Base-by-base conservation (phyloP, 805 yeast species). In the Myxozyma melibiosi region DNA sequence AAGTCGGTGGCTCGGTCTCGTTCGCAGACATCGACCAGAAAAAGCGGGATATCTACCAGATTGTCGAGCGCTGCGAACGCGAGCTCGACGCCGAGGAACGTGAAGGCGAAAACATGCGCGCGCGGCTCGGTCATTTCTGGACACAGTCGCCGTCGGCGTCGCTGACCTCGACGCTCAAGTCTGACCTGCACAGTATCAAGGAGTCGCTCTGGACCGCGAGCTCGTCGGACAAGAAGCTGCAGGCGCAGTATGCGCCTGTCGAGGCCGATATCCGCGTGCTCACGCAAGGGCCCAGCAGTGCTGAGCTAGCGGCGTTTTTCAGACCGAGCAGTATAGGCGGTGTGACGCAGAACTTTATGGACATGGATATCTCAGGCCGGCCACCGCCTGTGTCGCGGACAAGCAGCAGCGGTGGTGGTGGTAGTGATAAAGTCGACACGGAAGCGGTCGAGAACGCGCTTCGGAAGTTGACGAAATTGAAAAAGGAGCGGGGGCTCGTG, bases 401-500 rank as follows among this genome's bases (percentile, higher is more conserved):
- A 22, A 9, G 18, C 51, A 18, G 43, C 27, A 6, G 37, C 25
- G 66, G 31, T n/a, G n/a, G n/a, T n/a, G n/a, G n/a, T n/a, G n/a
- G n/a, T n/a, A n/a, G 40, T 8, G 8, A 7, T 16, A 30, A 30
- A 22, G 37, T 38, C 6, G 53, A 49, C 13, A 42, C 89, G 16
- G 74, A 75, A 9, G 69, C 71, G 22, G 75, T 89, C 2, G 88
- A 85, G 55, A 76, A 79, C n/a, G 70, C 78, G 16, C 73, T 86
- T 43, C 81, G 80, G 46, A 85, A 84, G 54, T 76, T 92, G 66
- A 81, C 81, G 55, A 76, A 80, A 42, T 68, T 90, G 56, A 83
- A 83, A 65, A 74, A 79, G 31, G 94, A 88, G 68, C 82, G 95
- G 44, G 70, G 74, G 4, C 76, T 82, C 37, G 77, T 85, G 1